Conservation (phyloP, 208 protist genomes). For the Strigomonas galati region DNA sequence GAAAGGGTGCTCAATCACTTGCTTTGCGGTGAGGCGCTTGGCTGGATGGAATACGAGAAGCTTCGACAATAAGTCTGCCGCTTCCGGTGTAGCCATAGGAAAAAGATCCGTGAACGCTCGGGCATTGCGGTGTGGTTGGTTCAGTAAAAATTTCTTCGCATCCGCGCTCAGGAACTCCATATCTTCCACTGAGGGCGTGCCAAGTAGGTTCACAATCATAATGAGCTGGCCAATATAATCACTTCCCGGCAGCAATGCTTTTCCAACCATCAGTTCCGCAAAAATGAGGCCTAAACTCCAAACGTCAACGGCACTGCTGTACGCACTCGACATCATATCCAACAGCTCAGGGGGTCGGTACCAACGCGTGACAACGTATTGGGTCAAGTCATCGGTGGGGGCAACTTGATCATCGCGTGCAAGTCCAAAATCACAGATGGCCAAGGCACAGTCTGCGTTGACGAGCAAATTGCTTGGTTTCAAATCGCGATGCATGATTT, state of each 20-base stretch:
- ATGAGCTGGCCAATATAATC: slow-evolving; percentile 87
- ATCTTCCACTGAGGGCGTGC: slow-evolving; percentile 65
- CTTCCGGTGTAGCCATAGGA: slow-evolving; percentile 91
- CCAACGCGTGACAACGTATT: slow-evolving; percentile 98
- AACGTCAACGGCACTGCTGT: slow-evolving; percentile 96
- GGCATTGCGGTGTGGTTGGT: slow-evolving; percentile 45
- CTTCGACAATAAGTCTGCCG: slow-evolving; percentile 91
- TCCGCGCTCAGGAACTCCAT: slow-evolving; percentile 88
- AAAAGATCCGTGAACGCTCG: slow-evolving; percentile 81
- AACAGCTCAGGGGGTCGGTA: slow-evolving; percentile 99
- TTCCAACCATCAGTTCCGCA: slow-evolving; percentile 97
- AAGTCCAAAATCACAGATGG: slow-evolving; percentile 93
- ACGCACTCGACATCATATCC: slow-evolving; percentile 81
- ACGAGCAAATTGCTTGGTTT: slow-evolving; percentile 95
- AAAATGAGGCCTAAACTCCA: slow-evolving; percentile 98
- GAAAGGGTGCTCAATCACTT: slow-evolving; percentile 95
- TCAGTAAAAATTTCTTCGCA: slow-evolving; percentile 62
- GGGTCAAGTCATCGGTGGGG: slow-evolving; percentile 73
- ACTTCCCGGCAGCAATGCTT: slow-evolving; percentile 92
- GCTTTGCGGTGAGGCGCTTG: slow-evolving; percentile 90
- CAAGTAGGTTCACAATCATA: slow-evolving; percentile 82
- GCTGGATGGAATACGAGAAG: slow-evolving; percentile 96
- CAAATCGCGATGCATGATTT: slow-evolving; percentile 97
- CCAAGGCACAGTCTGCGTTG: slow-evolving; percentile 94
- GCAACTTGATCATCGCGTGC: slow-evolving; percentile 76